Base-by-base conservation (phyloP, 768 basidiomycete genomes). In the Boletus huronensis region DNA sequence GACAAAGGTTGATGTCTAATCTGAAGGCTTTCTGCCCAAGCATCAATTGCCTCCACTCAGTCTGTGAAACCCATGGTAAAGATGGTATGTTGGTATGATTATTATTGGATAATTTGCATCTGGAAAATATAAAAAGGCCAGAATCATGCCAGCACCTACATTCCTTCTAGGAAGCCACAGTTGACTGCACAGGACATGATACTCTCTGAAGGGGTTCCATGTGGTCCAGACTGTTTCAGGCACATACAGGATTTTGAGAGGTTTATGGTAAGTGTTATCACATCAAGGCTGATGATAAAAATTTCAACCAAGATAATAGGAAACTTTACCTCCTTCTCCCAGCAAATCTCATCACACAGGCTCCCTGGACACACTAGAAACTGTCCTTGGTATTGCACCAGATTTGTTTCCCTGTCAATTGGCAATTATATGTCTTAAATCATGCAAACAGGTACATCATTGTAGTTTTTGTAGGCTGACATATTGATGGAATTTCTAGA, bases 391-490 rank as follows among this genome's bases (percentile, higher is more conserved):
- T 14, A 59, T 80, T 28, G 63, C 72, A 11, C 80, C 82, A 8
- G 76, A 83, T 51, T 54, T 75, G 21, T 58, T 64, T 17, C 81
- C 82, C 0, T 85, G 83, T 55, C 71, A 80, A 56, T 56, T 84
- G 26, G 77, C 82, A 19, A 56, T 69, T 1, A 73, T 83, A 29
- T 78, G 77, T 44, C 70, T 75, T 11, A 78, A 73, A 54, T 72
- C 74, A 10, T 85, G 83, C 53, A 64, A 67, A 28, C 74, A 83
- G 68, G 82, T 78, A 56, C 34, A 6, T 16, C 10, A 3, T 4
- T 43, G 4, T 3, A 14, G 0, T 6, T 16, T 26, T 35, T 16
- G 9, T 14, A 3, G 35, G 10, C n/a, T 54, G 5, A 28, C 8
- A 16, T 6, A 6, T 19, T 14, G 6, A 31, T 50, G 48, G 2